Percentiles rank a stretch among this genome's conserved stretches.
Evolutionary conservation across 192 early-diverging fungal species (phyloP).

Genomic region (Rhizoclosmatium globosum): DNA sequence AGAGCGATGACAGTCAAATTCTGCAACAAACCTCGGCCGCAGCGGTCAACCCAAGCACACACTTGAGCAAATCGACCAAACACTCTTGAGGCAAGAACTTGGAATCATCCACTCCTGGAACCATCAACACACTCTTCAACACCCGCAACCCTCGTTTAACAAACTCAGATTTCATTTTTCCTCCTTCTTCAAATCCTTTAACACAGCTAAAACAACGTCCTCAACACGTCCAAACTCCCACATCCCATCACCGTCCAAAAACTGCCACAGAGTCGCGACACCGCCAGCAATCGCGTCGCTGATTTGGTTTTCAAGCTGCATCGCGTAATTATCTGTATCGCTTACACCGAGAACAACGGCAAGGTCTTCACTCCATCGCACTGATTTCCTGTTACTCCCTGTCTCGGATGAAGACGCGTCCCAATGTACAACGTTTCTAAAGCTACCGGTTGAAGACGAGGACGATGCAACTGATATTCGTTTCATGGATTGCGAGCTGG

Average conservation of each 20-base stretch:
- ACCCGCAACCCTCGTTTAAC: conserved; percentile 7
- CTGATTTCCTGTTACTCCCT: neutral
- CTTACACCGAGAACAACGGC: conserved; percentile 6
- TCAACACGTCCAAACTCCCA: neutral
- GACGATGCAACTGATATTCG: neutral
- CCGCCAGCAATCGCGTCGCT: neutral
- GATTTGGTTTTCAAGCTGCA: neutral
- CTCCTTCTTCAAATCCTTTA: neutral
- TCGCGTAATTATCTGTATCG: neutral
- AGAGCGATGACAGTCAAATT: too few relatives aligned
- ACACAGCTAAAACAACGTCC: conserved; percentile 15
- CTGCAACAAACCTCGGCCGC: conserved; percentile 13
- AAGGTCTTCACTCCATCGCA: conserved; percentile 14
- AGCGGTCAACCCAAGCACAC: neutral
- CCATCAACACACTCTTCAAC: neutral
- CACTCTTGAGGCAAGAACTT: neutral
- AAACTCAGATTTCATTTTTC: neutral
- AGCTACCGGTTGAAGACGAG: neutral
- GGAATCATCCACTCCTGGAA: neutral
- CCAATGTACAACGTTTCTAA: neutral
- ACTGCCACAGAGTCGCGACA: neutral
- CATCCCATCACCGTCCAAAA: conserved; percentile 5
- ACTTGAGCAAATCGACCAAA: neutral
- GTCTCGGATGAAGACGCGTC: neutral
- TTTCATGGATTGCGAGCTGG: too few relatives aligned